A percentile compares a stretch with the other conserved stretches of the same genome.
Evolutionary conservation across 225 moss, liverwort and hornwort species (phyloP).

Genomic region (Sphagnum tenellum): DNA sequence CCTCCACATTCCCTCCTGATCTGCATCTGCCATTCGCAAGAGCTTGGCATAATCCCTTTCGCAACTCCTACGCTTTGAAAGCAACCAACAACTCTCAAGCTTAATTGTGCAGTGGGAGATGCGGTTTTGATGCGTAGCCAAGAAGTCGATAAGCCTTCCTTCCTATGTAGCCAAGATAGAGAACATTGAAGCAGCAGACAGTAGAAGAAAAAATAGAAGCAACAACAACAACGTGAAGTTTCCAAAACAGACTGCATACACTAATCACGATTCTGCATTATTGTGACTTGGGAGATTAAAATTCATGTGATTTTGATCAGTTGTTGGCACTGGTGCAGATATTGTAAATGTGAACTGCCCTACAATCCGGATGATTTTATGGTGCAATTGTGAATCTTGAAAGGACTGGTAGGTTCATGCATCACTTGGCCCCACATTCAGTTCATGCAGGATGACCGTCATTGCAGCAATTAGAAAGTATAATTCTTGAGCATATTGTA

Average conservation of each 20-base stretch:
- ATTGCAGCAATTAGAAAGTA: no score
- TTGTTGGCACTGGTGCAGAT: constrained; percentile 15
- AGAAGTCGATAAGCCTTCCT: constrained; percentile 67
- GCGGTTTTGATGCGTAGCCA: constrained; percentile 92
- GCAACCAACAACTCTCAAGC: no score
- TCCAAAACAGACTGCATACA: constrained; percentile 32
- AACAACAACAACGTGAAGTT: constrained; percentile 77
- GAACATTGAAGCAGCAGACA: constrained; percentile 60
- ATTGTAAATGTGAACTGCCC: constrained; percentile 88
- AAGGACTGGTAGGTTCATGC: constrained; percentile 61
- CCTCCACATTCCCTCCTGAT: no score
- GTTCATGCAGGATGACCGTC: no score
- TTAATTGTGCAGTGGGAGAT: constrained; percentile 53
- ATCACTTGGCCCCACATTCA: no score
- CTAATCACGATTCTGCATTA: no score
- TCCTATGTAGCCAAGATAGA: constrained; percentile 91
- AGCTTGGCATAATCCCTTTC: no score
- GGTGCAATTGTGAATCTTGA: constrained; percentile 81
- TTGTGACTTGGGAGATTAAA: no score
- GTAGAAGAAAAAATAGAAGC: no score
- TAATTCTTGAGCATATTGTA: no score
- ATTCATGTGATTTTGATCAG: neutral
- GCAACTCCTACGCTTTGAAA: no score
- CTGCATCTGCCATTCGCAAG: no score
- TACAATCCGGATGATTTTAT: constrained; percentile 84